Base-by-base conservation (phyloP, 768 basidiomycete genomes). In the Rhizopogon rudus region DNA sequence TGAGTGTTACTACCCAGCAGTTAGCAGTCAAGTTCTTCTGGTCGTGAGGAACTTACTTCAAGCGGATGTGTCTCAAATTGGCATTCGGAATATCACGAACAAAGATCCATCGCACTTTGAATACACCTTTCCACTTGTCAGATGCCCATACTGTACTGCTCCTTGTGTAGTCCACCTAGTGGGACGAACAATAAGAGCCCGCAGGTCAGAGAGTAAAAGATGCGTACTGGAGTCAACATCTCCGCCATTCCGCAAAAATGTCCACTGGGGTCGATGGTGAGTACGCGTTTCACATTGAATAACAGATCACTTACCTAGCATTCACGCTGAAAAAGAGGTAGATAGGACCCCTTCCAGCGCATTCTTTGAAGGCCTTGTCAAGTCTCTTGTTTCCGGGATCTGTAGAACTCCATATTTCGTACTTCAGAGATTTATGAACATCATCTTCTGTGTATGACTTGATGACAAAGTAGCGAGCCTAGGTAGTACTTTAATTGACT, bases 111-210 rank as follows among this genome's bases (percentile, higher is more conserved):
- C 88, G 82, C 25, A 99, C 93, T 74, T 95, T 96, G 78, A 99
- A 97, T 51, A 98, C 93, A 22, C 97, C 97, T 71, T 99, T 98
- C 97, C 97, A 99, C 69, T 99, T 99, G 73, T 98, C 95, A 35
- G 95, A 95, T 1, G 95, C 95, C 97, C 97, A 99, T 17, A 99
- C 97, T 1, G 89, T 98, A 58, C 91, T 94, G 67, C 92, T 93
- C 56, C 88, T 82, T 5, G 90, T 88, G 69, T 98, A 95, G 68
- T 98, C 96, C 39, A 98, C 90, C 81, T 87, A 55, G 40, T 54
- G 14, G 51, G 42, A 53, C 35, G 33, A 44, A 39, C 7, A 12
- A 56, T 61, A 50, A 55, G 43, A 25, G 16, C 25, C 3, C 31
- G 17, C n/a, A 29, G 13, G 44, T 40, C 44, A 12, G 29, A 44